Conservation (phyloP, 2,329 filamentous ascomycete species). For the Talaromyces sp. region DNA sequence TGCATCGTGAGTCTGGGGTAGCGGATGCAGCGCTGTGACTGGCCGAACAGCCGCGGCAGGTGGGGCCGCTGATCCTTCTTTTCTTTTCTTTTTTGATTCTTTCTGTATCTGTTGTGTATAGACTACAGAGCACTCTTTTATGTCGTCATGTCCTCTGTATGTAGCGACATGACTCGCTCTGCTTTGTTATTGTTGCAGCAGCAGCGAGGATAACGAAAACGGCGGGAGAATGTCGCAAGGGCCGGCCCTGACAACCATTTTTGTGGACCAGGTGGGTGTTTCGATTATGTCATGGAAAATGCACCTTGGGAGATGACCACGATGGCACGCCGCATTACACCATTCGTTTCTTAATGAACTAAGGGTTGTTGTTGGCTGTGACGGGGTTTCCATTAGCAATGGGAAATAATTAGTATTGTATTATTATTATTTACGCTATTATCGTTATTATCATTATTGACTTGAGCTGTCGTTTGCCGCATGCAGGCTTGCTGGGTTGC, state of each 20-base stretch:
- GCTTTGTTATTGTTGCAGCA: no score
- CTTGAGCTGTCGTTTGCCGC: neutral
- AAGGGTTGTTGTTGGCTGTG: no score
- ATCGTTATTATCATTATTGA: neutral
- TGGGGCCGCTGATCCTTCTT: neutral
- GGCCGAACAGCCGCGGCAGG: neutral
- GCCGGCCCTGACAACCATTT: neutral
- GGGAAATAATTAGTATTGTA: neutral
- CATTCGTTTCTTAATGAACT: neutral
- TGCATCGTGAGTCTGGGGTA: neutral
- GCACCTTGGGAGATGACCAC: neutral
- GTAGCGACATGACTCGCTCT: no score
- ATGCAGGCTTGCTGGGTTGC: neutral
- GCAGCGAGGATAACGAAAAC: neutral
- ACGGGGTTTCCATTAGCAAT: neutral
- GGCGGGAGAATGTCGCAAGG: neutral
- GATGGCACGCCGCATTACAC: neutral
- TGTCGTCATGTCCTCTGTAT: no score
- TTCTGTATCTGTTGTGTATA: neutral
- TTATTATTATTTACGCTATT: neutral
- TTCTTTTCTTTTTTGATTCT: neutral
- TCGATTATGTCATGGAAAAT: slow-evolving; percentile 12
- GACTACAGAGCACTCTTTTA: no score
- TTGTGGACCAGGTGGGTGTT: neutral
- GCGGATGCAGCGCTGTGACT: neutral